Evolutionary conservation across 2,329 filamentous ascomycete species (phyloP).

Genomic region (Aspergillus fumigatus): DNA sequence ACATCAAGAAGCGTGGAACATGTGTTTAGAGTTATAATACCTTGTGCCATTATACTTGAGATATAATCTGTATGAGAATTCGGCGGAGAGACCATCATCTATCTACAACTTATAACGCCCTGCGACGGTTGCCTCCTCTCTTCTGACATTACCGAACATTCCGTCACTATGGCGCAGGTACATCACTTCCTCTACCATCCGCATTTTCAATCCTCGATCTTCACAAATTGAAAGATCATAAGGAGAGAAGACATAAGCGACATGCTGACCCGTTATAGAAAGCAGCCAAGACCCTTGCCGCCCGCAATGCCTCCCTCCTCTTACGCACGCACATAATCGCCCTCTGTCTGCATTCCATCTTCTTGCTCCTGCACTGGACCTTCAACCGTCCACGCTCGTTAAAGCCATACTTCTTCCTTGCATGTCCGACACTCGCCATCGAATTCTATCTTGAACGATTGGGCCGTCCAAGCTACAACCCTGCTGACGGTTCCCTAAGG

Average conservation of each 20-base stretch:
- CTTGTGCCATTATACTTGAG: not conserved
- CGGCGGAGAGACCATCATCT: not conserved
- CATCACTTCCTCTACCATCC: not conserved
- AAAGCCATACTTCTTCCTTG: slow-evolving; percentile 66
- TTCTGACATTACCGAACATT: not conserved
- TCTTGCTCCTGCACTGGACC: slow-evolving; percentile 65
- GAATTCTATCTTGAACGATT: slow-evolving; percentile 82
- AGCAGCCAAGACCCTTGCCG: slow-evolving; percentile 60
- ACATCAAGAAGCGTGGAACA: not conserved
- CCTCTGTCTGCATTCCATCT: slow-evolving; percentile 65
- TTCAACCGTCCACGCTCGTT: slow-evolving; percentile 59
- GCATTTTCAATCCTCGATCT: not conserved
- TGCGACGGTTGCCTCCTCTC: not conserved
- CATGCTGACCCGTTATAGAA: slow-evolving; percentile 32
- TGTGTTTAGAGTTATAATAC: not conserved
- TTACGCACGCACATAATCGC: slow-evolving; percentile 78
- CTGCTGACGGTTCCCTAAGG: slow-evolving; percentile 62
- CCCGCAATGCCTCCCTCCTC: slow-evolving; percentile 71
- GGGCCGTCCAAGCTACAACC: slow-evolving; percentile 70
- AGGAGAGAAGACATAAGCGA: not conserved
- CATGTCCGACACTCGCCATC: slow-evolving; percentile 69
- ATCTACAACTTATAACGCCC: not conserved
- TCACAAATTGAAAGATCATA: not conserved
- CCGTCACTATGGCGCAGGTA: slow-evolving; percentile 18
- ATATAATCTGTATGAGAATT: not conserved